Percentiles rank a stretch among this genome's conserved stretches.
phyloP scores from a whole-genome alignment of 2,329 filamentous ascomycete species.

The Diaporthe sp. region DNA sequence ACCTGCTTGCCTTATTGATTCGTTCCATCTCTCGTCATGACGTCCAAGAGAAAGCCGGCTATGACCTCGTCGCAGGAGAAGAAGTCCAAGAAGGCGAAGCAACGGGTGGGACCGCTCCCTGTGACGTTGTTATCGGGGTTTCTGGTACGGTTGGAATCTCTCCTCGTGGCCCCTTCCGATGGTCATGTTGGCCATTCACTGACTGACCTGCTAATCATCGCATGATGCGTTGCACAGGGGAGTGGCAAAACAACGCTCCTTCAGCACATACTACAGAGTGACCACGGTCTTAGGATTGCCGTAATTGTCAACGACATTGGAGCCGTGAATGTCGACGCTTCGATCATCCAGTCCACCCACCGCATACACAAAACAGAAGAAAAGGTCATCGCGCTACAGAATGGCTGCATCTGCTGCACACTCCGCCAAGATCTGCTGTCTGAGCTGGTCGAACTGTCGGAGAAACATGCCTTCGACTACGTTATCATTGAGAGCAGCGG shows the following conservation, averaged over 20 bases:
- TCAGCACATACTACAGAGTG: constrained; percentile 75
- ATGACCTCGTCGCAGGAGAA: neutral
- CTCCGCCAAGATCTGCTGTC: constrained; percentile 79
- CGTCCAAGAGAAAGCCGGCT: constrained; percentile 8
- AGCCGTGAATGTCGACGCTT: constrained; percentile 73
- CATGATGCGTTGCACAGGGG: constrained; percentile 59
- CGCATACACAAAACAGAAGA: constrained; percentile 71
- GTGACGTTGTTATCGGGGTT: constrained; percentile 75
- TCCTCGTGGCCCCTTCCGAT: neutral
- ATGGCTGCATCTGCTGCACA: constrained; percentile 84
- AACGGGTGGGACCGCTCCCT: constrained; percentile 57
- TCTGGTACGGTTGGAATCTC: constrained; percentile 55
- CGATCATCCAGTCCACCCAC: constrained; percentile 67
- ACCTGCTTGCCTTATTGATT: neutral
- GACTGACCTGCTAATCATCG: neutral
- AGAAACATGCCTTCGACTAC: constrained; percentile 76
- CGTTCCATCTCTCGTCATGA: neutral
- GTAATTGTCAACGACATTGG: constrained; percentile 83
- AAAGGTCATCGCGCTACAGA: constrained; percentile 77
- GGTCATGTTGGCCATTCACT: too few species aligned
- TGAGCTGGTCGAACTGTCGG: constrained; percentile 75
- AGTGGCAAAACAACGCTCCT: constrained; percentile 80
- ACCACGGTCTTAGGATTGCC: constrained; percentile 78
- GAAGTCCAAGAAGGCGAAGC: neutral
- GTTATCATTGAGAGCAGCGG: constrained; percentile 76